phyloP scores from a whole-genome alignment of 495 filamentous ascomycete species.

The Melanomma pulvis-pyrius region DNA sequence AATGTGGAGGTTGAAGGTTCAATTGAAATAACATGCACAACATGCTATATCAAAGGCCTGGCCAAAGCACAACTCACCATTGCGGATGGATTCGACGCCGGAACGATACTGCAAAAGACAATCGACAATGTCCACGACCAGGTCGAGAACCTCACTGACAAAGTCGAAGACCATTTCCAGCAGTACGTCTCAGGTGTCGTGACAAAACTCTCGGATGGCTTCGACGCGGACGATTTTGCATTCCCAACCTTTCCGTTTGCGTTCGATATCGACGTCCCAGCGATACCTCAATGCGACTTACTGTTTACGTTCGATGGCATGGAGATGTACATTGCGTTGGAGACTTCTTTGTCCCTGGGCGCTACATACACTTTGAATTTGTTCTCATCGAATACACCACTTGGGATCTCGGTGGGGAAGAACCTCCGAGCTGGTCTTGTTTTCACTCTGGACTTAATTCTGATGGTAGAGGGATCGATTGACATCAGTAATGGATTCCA shows the following conservation, averaged over 20 bases:
- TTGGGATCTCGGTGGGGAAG: slow-evolving; percentile 46
- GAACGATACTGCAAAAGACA: slow-evolving; percentile 44
- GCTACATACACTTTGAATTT: slow-evolving; percentile 56
- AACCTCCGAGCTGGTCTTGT: slow-evolving; percentile 50
- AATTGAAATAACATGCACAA: slow-evolving; percentile 53
- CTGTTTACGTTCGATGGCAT: slow-evolving; percentile 54
- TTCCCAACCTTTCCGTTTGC: slow-evolving; percentile 44
- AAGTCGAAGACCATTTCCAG: slow-evolving; percentile 20
- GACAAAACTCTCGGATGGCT: slow-evolving; percentile 25
- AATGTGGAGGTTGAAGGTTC: slow-evolving; percentile 4
- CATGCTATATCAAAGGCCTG: slow-evolving; percentile 56
- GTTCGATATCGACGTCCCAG: slow-evolving; percentile 42
- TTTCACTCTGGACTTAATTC: slow-evolving; percentile 53
- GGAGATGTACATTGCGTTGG: slow-evolving; percentile 57
- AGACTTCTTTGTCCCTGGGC: slow-evolving; percentile 49
- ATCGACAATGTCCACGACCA: slow-evolving; percentile 44
- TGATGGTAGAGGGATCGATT: slow-evolving; percentile 51
- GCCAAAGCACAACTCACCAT: slow-evolving; percentile 50
- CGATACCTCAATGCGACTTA: slow-evolving; percentile 49
- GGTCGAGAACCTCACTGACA: slow-evolving; percentile 30
- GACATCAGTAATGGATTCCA: slow-evolving; percentile 58
- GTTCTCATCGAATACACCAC: slow-evolving; percentile 50
- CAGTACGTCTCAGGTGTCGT: slow-evolving; percentile 15
- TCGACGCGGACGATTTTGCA: slow-evolving; percentile 46
- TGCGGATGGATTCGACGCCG: slow-evolving; percentile 48